These are phyloP conservation scores for Leccinum variicolor DNA, from an alignment of 768 basidiomycete species.

Conservation along the genomic window DNA sequence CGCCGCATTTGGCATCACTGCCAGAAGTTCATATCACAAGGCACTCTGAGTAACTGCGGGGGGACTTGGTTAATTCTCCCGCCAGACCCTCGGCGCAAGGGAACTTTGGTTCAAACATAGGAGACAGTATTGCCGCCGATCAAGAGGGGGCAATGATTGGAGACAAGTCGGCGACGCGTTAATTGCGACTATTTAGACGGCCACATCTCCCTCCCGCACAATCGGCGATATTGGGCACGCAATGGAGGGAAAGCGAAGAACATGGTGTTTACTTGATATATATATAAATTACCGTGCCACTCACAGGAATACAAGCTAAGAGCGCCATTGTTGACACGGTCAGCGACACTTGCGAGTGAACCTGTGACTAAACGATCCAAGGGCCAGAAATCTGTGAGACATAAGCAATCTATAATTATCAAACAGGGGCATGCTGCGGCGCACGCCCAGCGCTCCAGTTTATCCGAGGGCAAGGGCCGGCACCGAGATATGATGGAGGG, in stretches of 20 bases:
- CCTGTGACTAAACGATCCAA: conserved; percentile 6
- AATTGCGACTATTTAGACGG: conserved; percentile 13
- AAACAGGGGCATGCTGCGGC: conserved; percentile 16
- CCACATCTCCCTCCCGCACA: conserved; percentile 13
- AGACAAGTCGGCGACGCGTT: conserved; percentile 26
- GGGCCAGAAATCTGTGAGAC: conserved; percentile 13
- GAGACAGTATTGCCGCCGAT: conserved; percentile 24
- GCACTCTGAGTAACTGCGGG: background rate
- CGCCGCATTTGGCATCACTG: conserved; percentile 12
- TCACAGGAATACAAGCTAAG: conserved; percentile 2
- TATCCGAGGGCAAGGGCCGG: conserved; percentile 17
- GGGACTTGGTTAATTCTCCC: conserved; percentile 1
- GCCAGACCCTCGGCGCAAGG: conserved; percentile 12
- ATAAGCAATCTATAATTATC: conserved; percentile 11
- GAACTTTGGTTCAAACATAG: conserved; percentile 8
- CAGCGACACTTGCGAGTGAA: conserved; percentile 3
- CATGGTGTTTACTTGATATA: conserved; percentile 5
- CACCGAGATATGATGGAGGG: conserved; percentile 21
- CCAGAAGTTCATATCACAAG: background rate
- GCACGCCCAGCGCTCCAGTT: conserved; percentile 4
- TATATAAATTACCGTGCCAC: conserved; percentile 12
- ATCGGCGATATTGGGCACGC: conserved; percentile 17
- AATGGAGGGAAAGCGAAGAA: conserved; percentile 11
- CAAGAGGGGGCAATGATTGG: conserved; percentile 20
- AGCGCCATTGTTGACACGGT: conserved; percentile 10